Percentiles rank a stretch among this genome's conserved stretches.
These are phyloP conservation scores for Musa balbisiana DNA, from an alignment of 202 grass and related monocot genomes.

Conservation along the genomic window DNA sequence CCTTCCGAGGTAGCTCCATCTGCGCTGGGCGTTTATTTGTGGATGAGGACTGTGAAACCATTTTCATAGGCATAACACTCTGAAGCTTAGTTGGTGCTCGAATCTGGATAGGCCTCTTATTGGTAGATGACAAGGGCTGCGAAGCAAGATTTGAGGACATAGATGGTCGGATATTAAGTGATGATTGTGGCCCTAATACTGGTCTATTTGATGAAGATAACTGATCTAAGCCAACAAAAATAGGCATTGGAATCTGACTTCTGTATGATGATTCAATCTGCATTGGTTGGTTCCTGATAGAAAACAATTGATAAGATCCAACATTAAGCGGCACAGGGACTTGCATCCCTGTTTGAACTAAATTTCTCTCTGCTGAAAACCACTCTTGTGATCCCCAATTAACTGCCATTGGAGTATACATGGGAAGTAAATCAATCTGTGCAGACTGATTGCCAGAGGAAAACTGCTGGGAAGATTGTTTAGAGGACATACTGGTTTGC, in stretches of 20 bases:
- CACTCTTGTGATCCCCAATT: slow-evolving; percentile 16
- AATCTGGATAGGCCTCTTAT: slow-evolving; percentile 30
- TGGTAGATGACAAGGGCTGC: slow-evolving; percentile 23
- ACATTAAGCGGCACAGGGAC: slow-evolving; percentile 13
- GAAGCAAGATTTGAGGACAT: slow-evolving; percentile 19
- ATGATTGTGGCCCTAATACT: slow-evolving; percentile 24
- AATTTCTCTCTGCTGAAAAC: slow-evolving; percentile 4
- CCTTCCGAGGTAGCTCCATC: slow-evolving; percentile 24
- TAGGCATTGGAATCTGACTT: not conserved
- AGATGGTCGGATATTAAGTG: slow-evolving; percentile 24
- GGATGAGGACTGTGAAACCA: slow-evolving; percentile 8
- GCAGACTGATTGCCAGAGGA: slow-evolving; percentile 11
- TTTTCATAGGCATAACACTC: slow-evolving; percentile 22
- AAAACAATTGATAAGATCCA: slow-evolving; percentile 35
- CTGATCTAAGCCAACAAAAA: not conserved
- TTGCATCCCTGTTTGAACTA: slow-evolving; percentile 7
- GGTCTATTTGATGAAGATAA: slow-evolving; percentile 24
- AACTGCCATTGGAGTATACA: slow-evolving; percentile 14
- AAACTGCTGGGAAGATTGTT: slow-evolving; percentile 41
- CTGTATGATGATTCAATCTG: slow-evolving; percentile 16
- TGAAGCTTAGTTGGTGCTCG: slow-evolving; percentile 30
- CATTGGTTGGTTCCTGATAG: slow-evolving; percentile 50
- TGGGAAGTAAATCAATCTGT: slow-evolving; percentile 17
- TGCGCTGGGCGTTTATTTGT: slow-evolving; percentile 33
- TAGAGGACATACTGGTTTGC: slow-evolving; percentile 14